Evolutionary conservation across 768 basidiomycete genomes (phyloP).

Genomic region (Auricularia auricula-judae): DNA sequence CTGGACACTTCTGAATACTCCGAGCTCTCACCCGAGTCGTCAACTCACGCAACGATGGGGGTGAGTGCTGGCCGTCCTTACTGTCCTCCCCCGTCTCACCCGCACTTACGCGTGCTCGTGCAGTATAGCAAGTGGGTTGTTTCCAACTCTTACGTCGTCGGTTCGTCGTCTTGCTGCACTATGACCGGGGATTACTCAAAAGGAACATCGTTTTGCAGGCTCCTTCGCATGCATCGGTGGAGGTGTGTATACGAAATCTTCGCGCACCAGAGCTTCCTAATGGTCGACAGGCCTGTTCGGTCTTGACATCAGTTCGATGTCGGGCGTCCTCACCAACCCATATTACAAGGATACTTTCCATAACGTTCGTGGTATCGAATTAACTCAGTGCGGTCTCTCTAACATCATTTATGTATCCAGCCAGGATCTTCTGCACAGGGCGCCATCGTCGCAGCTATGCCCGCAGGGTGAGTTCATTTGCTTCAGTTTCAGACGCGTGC

Average conservation of each 20-base stretch:
- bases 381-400: background rate
- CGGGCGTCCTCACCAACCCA: conserved; percentile 44
- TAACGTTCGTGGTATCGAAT: background rate
- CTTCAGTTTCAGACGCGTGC: background rate
- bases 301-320: conserved; percentile 77
- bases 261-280: background rate
- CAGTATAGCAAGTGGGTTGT: background rate
- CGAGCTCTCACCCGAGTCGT: too few species aligned
- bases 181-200: background rate
- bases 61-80: background rate
- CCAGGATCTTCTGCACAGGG: conserved; percentile 23
- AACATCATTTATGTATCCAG: background rate
- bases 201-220: conserved; percentile 20
- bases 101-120: background rate
- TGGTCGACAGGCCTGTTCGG: conserved; percentile 43
- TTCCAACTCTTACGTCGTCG: background rate
- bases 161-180: background rate
- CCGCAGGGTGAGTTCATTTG: conserved; percentile 29
- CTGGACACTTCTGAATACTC: too few species aligned
- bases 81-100: background rate
- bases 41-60: background rate
- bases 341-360: background rate
- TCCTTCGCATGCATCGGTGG: conserved; percentile 76
- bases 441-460: conserved; percentile 71
- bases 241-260: conserved; percentile 12